Base-by-base conservation (phyloP, 2,329 filamentous ascomycete genomes). In the Macroventuria anomochaeta region DNA sequence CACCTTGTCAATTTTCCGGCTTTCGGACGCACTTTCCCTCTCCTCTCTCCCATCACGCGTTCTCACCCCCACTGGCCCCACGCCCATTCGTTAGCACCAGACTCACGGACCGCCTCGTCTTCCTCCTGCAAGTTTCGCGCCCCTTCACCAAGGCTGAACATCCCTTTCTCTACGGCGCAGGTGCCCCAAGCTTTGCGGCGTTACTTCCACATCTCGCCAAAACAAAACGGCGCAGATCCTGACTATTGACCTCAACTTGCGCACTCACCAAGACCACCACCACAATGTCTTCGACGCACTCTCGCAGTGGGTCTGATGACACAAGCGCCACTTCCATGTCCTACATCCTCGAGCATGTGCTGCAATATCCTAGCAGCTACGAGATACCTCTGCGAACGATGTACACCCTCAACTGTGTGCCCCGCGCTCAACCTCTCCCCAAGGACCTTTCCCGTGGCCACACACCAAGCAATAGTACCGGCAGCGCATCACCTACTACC, bases 371-470 rank as follows among this genome's bases (percentile, higher is more conserved):
- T 7, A 81, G 79, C 63, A 83, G 79, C 62, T 88, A 88, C 66
- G 86, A 88, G 64, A 84, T 88, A 26, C 86, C 86, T 17, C 78
- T 88, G 23, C 82, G 85, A 52, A 87, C 84, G 58, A 88, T 88
- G 83, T 88, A 88, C 75, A 81, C 82, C 21, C 78, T 88, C 70
- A 88, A 88, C 67, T 85, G 82, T 57, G 80, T 82, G 15, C 80
- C 84, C 15, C 80, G 77, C 43, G 73, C 75, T n/a, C 73, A 76
- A 31, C 70, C 73, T 34, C 61, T 74, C 11, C 72, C 71, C 26
- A 67, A 63, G 36, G 61, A 67, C 20, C 40, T 62, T 7, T 62
- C 64, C 40, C 65, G 66, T 46, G 62, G 68, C 60, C 74, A 53
- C 66, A 77, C 73, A 4, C 69, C 75, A 7, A 71, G 70, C 28